Evolutionary conservation across 345 rosid genomes (phyloP), one percentile per base, ranked within the genome.

Genomic region (Acer saccharum): DNA sequence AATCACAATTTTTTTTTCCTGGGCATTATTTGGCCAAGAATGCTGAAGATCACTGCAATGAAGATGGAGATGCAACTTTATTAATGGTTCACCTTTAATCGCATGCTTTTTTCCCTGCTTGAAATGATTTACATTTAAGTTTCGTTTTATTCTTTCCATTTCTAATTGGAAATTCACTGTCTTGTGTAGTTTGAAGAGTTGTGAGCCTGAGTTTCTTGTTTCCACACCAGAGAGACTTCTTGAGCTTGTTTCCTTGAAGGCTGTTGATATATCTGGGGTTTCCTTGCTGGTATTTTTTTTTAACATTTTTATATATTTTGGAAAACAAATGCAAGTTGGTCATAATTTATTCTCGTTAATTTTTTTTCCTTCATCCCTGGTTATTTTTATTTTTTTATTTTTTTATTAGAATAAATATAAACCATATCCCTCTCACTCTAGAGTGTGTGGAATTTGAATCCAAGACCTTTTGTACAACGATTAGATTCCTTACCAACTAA

Each of bases 171-270:
- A 69, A 46, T 57, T 8, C 29, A 18, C 79, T 60, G 69, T 50
- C 10, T 17, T 71, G 4, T 80, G 82, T 82, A 94, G 98, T 29
- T 85, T 96, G 84, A 88, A 81, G 77, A 92, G 89, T 73, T 87
- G 92, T 65, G 99, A 96, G 77, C 98, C 98, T 67, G 98, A 96
- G 85, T 92, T 91, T 87, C 85, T 96, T 58, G 89, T 94, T 67
- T 85, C 97, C 25, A 94, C 97, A 18, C 97, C 99, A 67, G 92
- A 86, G 82, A 92, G 98, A 77, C 98, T 92, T 81, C 79, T 89
- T 83, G 94, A 91, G 90, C 93, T 96, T 79, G 78, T 92, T 81
- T 81, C 87, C 69, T 35, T 86, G 81, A 89, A 90, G 83, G 97
- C 95, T 18, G 72, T 91, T 64, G 95, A 91, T 81, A 69, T 92